Conservation (phyloP, 805 yeast genomes). For the Tetrapisispora phaffii region DNA sequence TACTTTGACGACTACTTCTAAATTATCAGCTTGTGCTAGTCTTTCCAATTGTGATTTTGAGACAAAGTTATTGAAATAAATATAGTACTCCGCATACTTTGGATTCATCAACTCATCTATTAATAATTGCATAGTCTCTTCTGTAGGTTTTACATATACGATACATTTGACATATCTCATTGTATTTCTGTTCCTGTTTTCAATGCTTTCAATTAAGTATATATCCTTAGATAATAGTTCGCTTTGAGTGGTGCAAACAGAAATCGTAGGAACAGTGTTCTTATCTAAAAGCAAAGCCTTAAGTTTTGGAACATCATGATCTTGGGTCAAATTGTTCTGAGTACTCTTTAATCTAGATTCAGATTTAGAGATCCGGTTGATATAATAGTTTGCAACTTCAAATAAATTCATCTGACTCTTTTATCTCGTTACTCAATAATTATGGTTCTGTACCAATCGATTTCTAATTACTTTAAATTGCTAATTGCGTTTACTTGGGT, state of each 20-base stretch:
- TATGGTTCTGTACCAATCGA: too few relatives aligned
- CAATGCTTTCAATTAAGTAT: constrained; percentile 67
- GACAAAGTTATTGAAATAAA: constrained; percentile 69
- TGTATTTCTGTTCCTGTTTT: constrained; percentile 50
- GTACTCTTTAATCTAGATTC: constrained; percentile 11
- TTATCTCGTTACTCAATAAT: too few relatives aligned
- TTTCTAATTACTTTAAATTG: too few relatives aligned
- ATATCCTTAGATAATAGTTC: constrained; percentile 72
- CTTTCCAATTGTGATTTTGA: constrained; percentile 73
- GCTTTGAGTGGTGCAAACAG: constrained; percentile 85
- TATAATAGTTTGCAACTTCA: constrained; percentile 36
- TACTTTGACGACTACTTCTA: constrained; percentile 66
- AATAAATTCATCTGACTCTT: constrained; percentile 42
- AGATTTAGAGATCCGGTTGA: constrained; percentile 32
- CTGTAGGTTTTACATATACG: constrained; percentile 66
- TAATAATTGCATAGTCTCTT: constrained; percentile 49
- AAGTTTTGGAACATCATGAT: constrained; percentile 33
- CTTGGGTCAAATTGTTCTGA: constrained; percentile 2
- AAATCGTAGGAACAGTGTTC: constrained; percentile 70
- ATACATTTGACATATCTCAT: constrained; percentile 77
- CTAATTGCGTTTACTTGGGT: too few relatives aligned
- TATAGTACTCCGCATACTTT: constrained; percentile 65
- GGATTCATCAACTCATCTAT: constrained; percentile 66
- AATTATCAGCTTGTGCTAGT: constrained; percentile 82
- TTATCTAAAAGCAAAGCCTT: constrained; percentile 72